Base-by-base conservation (phyloP, 148 eudicot genomes). In the Arctostaphylos glauca region DNA sequence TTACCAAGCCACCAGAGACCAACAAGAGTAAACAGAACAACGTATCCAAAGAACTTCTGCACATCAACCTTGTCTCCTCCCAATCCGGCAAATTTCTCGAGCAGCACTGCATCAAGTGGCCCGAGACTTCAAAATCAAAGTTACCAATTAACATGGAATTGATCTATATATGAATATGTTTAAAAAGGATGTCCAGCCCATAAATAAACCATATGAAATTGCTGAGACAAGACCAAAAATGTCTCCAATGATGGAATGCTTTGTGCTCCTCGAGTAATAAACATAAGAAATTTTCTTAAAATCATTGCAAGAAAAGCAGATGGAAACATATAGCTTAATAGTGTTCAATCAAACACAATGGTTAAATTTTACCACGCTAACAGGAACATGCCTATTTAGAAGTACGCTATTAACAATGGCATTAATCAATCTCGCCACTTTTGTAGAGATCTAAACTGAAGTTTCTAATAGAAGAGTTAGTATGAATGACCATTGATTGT, bases 1-100 rank as follows among this genome's bases (percentile, higher is more conserved):
- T 67, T 75, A 86, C 90, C 87, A 21, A 88, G 85, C 90, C 88
- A 88, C 89, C 90, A 88, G 55, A 88, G 84, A 9, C 90, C 90
- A 55, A 88, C 25, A 64, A 88, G 87, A 46, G 87, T 81, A 60
- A 84, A 86, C n/a, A 88, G 82, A 21, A 86, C 90, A 23, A 88
- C 78, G 80, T 83, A 89, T 70, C 89, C 87, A 52, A 89, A 83
- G 49, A 89, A 74, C 83, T 85, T 89, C 44, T 85, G 84, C 72
- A 89, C 82, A 81, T 89, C 91, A 80, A 81, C 86, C 70, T 87
- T 89, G 49, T 85, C 86, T 47, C 83, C 89, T 54, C 87, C 84
- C 25, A 81, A 77, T 74, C 91, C 91, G 46, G 86, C 82, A 25
- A 84, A 66, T 79, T 86, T 89, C 80, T 87, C 87, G 31, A 87